These are phyloP conservation scores for Corymbia citriodora DNA, from an alignment of 441 rosid species.

Conservation along the genomic window DNA sequence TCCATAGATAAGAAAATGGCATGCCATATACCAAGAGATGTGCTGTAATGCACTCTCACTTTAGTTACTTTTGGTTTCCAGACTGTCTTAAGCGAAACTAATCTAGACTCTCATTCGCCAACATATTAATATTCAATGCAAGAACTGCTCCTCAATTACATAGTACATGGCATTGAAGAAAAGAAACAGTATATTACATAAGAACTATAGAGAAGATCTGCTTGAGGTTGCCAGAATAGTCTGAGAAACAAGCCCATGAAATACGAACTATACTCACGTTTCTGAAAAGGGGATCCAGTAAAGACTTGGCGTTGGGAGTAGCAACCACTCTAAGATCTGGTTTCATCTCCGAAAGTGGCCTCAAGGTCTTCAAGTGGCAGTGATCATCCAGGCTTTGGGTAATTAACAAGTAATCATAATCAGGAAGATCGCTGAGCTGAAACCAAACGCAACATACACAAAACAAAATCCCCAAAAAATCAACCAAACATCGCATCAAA, in stretches of 20 bases:
- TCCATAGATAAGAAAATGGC: background rate
- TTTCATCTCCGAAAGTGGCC: constrained; percentile 54
- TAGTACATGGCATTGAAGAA: background rate
- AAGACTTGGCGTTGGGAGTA: constrained; percentile 82
- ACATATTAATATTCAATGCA: background rate
- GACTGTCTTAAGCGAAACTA: background rate
- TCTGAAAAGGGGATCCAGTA: constrained; percentile 68
- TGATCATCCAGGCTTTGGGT: constrained; percentile 98
- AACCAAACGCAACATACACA: constrained; percentile 6
- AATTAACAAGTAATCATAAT: constrained; percentile 65
- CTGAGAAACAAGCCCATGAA: background rate
- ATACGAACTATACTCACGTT: constrained; percentile 35
- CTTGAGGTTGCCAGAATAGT: background rate
- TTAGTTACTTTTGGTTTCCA: background rate
- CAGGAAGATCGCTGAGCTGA: constrained; percentile 86
- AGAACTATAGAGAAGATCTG: background rate
- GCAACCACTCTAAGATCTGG: constrained; percentile 61
- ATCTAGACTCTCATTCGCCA: background rate
- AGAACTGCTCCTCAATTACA: background rate
- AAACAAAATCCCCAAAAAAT: background rate
- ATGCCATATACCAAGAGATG: background rate
- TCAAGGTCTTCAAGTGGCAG: constrained; percentile 81
- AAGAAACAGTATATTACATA: background rate
- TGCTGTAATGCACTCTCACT: background rate
- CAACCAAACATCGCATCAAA: background rate